Percentiles rank a stretch among this genome's conserved stretches.
Conservation (phyloP, 495 filamentous ascomycete genomes). For the Penicillium alfredii region DNA sequence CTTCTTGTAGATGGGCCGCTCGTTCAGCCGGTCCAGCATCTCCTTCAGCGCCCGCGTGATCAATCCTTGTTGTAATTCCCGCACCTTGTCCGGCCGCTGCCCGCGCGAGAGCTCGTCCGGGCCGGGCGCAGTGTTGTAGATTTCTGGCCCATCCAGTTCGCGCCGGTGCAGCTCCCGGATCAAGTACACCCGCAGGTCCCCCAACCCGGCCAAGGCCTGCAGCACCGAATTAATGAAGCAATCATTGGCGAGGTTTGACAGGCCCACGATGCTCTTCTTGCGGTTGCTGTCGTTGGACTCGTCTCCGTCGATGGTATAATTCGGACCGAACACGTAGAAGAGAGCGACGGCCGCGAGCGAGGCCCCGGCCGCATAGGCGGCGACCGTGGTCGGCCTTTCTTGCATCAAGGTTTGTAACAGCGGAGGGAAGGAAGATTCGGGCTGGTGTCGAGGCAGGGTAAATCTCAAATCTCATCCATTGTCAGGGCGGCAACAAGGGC, state of each 20-base stretch:
- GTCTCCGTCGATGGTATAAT: constrained; percentile 85
- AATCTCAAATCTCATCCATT: constrained; percentile 9
- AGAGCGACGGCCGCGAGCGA: constrained; percentile 93
- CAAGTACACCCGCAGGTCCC: constrained; percentile 81
- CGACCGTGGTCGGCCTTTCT: constrained; percentile 78
- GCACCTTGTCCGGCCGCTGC: constrained; percentile 55
- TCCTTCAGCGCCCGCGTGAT: constrained; percentile 89
- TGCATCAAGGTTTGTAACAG: constrained; percentile 55
- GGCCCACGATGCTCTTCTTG: constrained; percentile 84
- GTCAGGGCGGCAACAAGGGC: too few species aligned
- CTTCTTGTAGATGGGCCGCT: constrained; percentile 88
- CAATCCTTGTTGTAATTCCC: constrained; percentile 69
- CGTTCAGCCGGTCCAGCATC: constrained; percentile 88
- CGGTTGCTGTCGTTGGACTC: constrained; percentile 54
- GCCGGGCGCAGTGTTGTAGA: constrained; percentile 55
- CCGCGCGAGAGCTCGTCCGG: constrained; percentile 38
- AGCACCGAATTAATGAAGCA: constrained; percentile 99
- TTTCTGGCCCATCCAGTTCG: constrained; percentile 62
- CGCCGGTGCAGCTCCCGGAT: constrained; percentile 83
- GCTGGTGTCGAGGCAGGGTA: constrained; percentile 11
- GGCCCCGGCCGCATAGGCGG: constrained; percentile 90
- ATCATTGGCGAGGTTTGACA: constrained; percentile 90
- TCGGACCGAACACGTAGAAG: constrained; percentile 94
- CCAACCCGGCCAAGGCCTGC: constrained; percentile 91
- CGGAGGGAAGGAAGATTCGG: constrained; percentile 1